phyloP scores from a whole-genome alignment of 495 filamentous ascomycete genomes.

The Terfezia boudieri region DNA sequence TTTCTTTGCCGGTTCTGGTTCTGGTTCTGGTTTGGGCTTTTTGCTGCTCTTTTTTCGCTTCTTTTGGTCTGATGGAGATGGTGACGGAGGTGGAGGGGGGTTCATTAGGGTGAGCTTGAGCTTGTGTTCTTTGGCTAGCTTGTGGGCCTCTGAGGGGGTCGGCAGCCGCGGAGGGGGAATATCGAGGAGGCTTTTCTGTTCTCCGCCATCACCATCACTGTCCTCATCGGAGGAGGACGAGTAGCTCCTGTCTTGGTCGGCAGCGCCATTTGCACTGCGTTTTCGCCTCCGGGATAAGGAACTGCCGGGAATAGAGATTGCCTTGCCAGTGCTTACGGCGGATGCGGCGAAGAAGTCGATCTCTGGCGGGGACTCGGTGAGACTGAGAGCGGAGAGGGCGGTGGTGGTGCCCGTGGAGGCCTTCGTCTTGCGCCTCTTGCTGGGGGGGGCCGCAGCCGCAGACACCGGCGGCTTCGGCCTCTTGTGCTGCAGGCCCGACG shows the following conservation, averaged over 20 bases:
- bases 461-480: constrained; percentile 28
- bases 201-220: constrained; percentile 2
- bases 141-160: constrained; percentile 44
- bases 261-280: constrained; percentile 17
- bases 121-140: constrained; percentile 58
- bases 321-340: neutral
- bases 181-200: constrained; percentile 2
- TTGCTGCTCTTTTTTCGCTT: constrained; percentile 32
- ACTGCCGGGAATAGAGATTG: neutral
- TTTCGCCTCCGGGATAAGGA: constrained; percentile 5
- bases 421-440: constrained; percentile 13
- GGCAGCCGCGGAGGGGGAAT: constrained; percentile 19
- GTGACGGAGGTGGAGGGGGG: constrained; percentile 21
- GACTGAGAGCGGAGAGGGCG: constrained; percentile 9
- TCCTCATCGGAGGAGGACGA: neutral
- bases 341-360: constrained; percentile 11
- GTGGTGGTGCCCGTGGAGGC: constrained; percentile 29
- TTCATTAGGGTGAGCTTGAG: constrained; percentile 60
- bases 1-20: constrained; percentile 32
- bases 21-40: constrained; percentile 25
- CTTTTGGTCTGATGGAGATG: constrained; percentile 14
- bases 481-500: constrained; percentile 22
- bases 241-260: constrained; percentile 16
- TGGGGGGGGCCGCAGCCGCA: constrained; percentile 29
- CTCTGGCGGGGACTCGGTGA: constrained; percentile 4